Percentiles rank a stretch among this genome's conserved stretches.
These are phyloP conservation scores for Diplodia seriata DNA, from an alignment of 2,329 filamentous ascomycete species.

Conservation along the genomic window DNA sequence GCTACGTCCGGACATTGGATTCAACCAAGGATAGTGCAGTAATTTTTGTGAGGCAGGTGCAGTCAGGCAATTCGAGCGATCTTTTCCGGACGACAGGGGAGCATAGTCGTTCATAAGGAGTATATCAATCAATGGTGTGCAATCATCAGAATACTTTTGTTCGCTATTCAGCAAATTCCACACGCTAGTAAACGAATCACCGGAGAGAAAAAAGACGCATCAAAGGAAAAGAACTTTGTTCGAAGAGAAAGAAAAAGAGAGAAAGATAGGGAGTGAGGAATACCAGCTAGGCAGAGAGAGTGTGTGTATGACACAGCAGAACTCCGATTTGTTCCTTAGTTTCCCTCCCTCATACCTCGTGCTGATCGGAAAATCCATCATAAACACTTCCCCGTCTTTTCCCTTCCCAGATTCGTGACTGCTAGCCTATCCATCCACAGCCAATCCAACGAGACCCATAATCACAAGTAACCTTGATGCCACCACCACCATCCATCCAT, in stretches of 20 bases:
- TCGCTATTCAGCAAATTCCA: too few species aligned
- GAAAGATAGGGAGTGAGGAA: not conserved
- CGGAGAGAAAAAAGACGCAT: not conserved
- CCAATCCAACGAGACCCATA: not conserved
- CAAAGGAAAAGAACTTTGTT: not conserved
- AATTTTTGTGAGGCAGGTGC: too few species aligned
- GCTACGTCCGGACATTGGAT: too few species aligned
- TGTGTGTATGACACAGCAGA: not conserved
- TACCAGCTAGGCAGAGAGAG: not conserved
- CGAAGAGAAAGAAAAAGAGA: not conserved
- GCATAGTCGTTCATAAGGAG: too few species aligned
- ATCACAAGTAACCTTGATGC: not conserved
- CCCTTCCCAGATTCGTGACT: not conserved
- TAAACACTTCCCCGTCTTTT: not conserved
- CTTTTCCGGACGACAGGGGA: too few species aligned
- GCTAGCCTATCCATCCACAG: not conserved
- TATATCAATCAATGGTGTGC: too few species aligned
- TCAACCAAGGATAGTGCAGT: too few species aligned
- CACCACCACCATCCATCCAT: not conserved
- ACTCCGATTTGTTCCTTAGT: not conserved
- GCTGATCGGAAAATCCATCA: not conserved
- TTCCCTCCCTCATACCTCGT: not conserved
- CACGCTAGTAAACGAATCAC: too few species aligned
- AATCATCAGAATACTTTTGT: too few species aligned
- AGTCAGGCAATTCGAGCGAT: too few species aligned